These are phyloP conservation scores for Hypoxylon sp. DNA, from an alignment of 2,329 filamentous ascomycete species.

Conservation along the genomic window DNA sequence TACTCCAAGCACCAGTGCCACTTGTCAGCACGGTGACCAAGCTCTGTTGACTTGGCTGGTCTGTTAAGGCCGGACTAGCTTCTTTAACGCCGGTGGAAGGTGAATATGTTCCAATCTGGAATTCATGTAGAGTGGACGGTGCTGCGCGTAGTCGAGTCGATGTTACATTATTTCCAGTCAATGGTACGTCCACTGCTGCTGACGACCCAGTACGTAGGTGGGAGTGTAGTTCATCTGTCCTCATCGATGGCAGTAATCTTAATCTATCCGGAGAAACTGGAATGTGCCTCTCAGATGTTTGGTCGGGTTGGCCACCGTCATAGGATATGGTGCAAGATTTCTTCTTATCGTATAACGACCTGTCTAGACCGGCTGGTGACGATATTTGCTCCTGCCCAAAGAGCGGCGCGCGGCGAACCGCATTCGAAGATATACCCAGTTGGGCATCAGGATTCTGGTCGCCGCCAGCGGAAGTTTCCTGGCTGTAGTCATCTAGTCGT, in stretches of 20 bases:
- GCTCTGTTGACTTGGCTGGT: conserved; percentile 17
- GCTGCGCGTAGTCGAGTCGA: not conserved
- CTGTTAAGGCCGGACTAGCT: not conserved
- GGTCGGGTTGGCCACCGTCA: not conserved
- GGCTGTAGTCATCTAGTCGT: conserved; percentile 9
- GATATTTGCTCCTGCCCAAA: conserved; percentile 11
- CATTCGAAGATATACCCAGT: conserved; percentile 7
- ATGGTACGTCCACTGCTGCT: not conserved
- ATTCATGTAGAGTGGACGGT: conserved; percentile 8
- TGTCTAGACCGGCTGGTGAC: conserved; percentile 4
- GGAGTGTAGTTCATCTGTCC: conserved; percentile 1
- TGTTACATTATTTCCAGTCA: not conserved
- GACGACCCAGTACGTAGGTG: not conserved
- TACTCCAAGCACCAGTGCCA: conserved; percentile 4
- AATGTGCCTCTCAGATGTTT: conserved; percentile 14
- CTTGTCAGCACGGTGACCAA: conserved; percentile 12
- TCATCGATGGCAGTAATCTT: not conserved
- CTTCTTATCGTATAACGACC: not conserved
- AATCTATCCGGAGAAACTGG: conserved; percentile 13
- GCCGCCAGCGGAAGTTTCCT: not conserved
- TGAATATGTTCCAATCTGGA: conserved; percentile 1
- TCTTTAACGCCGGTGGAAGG: not conserved
- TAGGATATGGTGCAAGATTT: not conserved
- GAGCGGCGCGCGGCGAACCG: conserved; percentile 2
- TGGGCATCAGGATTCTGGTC: conserved; percentile 11